Evolutionary conservation across 2,329 filamentous ascomycete genomes (phyloP), one percentile per base, ranked within the genome.

Genomic region (Trichoderma koningiopsis): DNA sequence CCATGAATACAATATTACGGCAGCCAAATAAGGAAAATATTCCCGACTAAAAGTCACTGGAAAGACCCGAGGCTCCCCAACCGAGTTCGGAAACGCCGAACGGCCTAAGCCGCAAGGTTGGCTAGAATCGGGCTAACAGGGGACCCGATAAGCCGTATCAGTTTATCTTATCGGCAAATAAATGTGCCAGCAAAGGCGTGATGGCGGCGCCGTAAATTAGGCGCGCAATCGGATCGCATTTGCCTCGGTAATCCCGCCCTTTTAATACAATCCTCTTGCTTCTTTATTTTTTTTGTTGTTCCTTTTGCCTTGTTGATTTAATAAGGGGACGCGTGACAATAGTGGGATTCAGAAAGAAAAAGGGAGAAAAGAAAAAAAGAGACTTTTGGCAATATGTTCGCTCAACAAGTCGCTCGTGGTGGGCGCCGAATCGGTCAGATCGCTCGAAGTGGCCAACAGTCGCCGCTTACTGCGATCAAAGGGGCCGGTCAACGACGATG

Each of bases 171-270:
- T 59, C 63, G 63, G 63, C 66, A 53, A 29, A 62, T 57, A 57
- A 56, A 55, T 27, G n/a, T 22, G 24, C 61, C 35, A 57, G 19
- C 77, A 90, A 43, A 96, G 64, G 97, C 92, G 82, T 97, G 55
- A 67, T 58, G 37, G 43, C n/a, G 31, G 22, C 13, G 43, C n/a
- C 60, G 13, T 35, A 19, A 29, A 31, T 43, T 35, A 35, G 57
- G 57, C 57, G 22, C 35, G 22, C 35, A n/a, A 53, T 57, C 27
- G 27, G 53, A 40, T 57, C 27, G 7, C 49, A 22, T 65, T 68
- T 62, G 43, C 59, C 58, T 68, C 59, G 66, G 63, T 43, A 67
- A 33, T 62, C 43, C 24, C 52, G 22, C 56, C 57, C 24, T 8
- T 33, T 62, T 53, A 43, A 43, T 43, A 11, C 5, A 43, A 61